phyloP scores from a whole-genome alignment of 257 asterid genomes.

The Nyctanthes arbortristis region DNA sequence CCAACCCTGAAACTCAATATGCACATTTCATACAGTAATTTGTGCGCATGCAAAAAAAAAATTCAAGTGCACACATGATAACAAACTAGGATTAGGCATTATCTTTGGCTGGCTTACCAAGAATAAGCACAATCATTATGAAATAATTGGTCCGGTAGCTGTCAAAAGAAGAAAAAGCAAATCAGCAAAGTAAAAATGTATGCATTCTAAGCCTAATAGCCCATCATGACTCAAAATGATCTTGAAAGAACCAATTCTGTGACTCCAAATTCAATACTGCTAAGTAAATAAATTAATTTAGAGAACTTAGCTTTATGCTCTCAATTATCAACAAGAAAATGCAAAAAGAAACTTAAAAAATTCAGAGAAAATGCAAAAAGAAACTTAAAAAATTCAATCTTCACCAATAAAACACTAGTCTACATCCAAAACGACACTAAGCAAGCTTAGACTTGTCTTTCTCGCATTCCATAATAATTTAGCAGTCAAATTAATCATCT shows the following conservation, averaged over 20 bases:
- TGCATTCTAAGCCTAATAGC: background rate
- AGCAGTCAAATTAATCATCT: background rate
- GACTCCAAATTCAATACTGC: background rate
- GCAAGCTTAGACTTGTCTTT: background rate
- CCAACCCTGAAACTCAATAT: slow-evolving; percentile 59
- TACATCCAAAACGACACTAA: background rate
- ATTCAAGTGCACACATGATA: slow-evolving; percentile 13
- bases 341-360: background rate
- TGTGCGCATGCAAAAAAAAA: slow-evolving; percentile 4
- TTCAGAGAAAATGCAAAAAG: too few species aligned
- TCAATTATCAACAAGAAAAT: background rate
- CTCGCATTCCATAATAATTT: background rate
- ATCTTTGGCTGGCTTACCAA: slow-evolving; percentile 54
- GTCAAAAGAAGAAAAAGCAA: slow-evolving; percentile 31
- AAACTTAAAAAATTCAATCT: background rate
- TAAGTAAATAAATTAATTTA: background rate
- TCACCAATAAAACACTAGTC: background rate
- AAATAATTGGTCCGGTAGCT: slow-evolving; percentile 96
- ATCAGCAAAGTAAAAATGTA: background rate
- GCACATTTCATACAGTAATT: slow-evolving; percentile 13
- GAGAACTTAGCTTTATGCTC: background rate
- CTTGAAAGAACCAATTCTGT: background rate
- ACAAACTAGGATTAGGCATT: slow-evolving; percentile 1
- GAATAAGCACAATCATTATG: slow-evolving; percentile 73
- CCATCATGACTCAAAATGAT: background rate